Evolutionary conservation across 768 basidiomycete species (phyloP), one percentile per base, ranked within the genome.

Genomic region (Mycena alexandri): DNA sequence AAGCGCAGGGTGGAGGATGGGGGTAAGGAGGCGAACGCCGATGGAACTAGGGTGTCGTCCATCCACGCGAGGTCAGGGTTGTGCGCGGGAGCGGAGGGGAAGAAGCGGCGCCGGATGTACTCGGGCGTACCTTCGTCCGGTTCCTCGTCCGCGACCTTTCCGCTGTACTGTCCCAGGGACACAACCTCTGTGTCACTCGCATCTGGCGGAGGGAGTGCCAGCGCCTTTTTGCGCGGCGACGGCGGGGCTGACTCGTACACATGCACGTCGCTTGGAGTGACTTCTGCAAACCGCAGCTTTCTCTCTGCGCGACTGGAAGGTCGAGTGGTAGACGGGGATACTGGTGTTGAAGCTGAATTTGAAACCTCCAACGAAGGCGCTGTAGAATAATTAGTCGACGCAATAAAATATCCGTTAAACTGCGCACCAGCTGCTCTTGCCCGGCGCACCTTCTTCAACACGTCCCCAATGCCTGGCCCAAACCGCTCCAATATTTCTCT

Each of bases 1-100:
- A 95, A 97, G 1, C 93, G 89, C 34, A 86, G 86, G 68, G 85
- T 86, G 43, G 74, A 72, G 5, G 79, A 75, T 12, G 80, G 57
- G 2, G 79, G 63, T 4, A 75, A 67, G 4, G 75, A 65, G 1
- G 79, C 59, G 4, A 76, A 36, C 14, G 82, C 68, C n/a, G 58
- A 22, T 11, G 80, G 62, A 2, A 76, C 43, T 1, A 78, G 71
- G 11, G 75, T 57, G 5, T 76, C 68, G 52, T 84, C 78, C 77
- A 97, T 92, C 96, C 96, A 98, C 36, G 87, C 90, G 11, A 98
- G 81, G 52, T 86, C 89, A 8, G 94, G 90, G 69, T 95, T 89
- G 71, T 91, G 82, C 12, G 85, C 78, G 5, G 90, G 85, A 1
- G 88, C 87, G 62, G 86, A 78, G 0, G 96, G 93, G 74, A 98